Evolutionary conservation across 441 rosid species (phyloP).

Genomic region (Arabidopsis hybrid): DNA sequence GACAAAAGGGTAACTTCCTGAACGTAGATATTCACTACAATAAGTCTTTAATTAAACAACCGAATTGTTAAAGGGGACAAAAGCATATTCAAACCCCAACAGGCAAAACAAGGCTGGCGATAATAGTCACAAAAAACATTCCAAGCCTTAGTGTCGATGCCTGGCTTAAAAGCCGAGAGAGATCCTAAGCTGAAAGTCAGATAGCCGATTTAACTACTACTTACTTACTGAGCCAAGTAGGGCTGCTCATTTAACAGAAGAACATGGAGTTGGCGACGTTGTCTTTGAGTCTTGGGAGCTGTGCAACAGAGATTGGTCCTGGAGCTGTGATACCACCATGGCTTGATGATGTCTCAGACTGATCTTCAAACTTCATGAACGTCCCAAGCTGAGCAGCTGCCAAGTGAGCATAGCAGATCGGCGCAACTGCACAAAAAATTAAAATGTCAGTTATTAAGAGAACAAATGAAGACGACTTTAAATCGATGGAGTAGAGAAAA

Average conservation of each 20-base stretch:
- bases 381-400: constrained; percentile 82
- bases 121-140: constrained; percentile 24
- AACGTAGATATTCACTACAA: constrained; percentile 8
- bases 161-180: not conserved
- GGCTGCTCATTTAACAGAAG: constrained; percentile 55
- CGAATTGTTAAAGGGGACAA: constrained; percentile 5
- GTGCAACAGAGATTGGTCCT: constrained; percentile 63
- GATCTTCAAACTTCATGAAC: constrained; percentile 78
- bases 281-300: constrained; percentile 69
- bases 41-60: constrained; percentile 5
- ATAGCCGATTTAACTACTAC: constrained; percentile 10
- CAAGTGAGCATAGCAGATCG: constrained; percentile 82
- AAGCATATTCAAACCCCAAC: constrained; percentile 19
- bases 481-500: not conserved
- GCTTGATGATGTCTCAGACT: constrained; percentile 74
- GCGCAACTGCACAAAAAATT: constrained; percentile 61
- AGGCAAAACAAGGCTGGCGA: constrained; percentile 28
- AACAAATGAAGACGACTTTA: not conserved
- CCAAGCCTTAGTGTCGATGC: constrained; percentile 25
- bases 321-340: constrained; percentile 66
- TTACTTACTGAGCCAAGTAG: constrained; percentile 23
- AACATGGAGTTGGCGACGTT: constrained; percentile 74
- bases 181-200: constrained; percentile 24
- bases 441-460: not conserved
- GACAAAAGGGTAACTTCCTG: constrained; percentile 17